Percentiles rank a stretch among this genome's conserved stretches.
Conservation (phyloP, 2,329 filamentous ascomycete species). For the Monilinia laxa region DNA sequence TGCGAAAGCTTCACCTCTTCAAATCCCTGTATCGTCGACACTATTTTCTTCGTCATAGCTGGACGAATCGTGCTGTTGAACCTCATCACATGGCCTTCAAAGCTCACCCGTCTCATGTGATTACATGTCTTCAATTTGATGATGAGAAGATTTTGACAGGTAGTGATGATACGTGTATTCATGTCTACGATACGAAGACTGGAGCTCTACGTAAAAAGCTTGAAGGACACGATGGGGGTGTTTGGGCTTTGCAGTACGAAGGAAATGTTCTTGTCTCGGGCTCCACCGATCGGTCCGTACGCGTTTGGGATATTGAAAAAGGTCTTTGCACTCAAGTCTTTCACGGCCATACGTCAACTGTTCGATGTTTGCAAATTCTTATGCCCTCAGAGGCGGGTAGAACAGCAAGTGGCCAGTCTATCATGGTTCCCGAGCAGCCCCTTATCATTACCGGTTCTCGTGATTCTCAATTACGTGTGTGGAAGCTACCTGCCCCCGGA, state of each 20-base stretch:
- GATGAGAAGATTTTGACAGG: conserved; percentile 97
- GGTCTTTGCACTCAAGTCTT: conserved; percentile 93
- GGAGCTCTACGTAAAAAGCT: conserved; percentile 80
- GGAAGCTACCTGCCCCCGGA: conserved; percentile 82
- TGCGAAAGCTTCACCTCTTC: conserved; percentile 86
- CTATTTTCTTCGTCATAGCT: conserved; percentile 83
- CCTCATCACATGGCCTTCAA: conserved; percentile 92
- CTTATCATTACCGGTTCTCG: conserved; percentile 96
- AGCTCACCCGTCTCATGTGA: conserved; percentile 94
- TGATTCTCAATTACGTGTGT: conserved; percentile 90
- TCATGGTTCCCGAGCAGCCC: conserved; percentile 92
- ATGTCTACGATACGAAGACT: conserved; percentile 96
- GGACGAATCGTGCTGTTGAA: conserved; percentile 83
- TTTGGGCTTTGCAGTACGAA: conserved; percentile 96
- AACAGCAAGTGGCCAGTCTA: conserved; percentile 66
- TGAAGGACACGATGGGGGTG: conserved; percentile 91
- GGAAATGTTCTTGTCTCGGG: conserved; percentile 94
- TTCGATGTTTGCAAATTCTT: conserved; percentile 91
- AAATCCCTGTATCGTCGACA: conserved; percentile 95
- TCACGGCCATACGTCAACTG: conserved; percentile 95
- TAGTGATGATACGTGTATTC: conserved; percentile 95
- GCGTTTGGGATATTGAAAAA: conserved; percentile 98
- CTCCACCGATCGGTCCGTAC: conserved; percentile 93
- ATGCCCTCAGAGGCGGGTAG: conserved; percentile 73
- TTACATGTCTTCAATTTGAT: conserved; percentile 96